Conservation (phyloP, 345 rosid species). For the Populus alba region DNA sequence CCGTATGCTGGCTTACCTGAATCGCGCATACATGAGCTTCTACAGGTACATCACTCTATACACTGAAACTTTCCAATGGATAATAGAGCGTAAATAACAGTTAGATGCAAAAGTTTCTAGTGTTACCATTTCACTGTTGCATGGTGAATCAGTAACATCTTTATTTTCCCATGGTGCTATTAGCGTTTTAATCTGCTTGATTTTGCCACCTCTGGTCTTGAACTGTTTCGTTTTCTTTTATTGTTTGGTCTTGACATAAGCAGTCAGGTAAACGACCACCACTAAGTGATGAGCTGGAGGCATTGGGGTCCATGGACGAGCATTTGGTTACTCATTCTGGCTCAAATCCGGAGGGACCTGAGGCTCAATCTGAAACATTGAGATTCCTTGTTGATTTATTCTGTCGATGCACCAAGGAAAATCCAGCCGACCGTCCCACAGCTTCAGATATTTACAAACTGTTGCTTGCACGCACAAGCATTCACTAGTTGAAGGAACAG, state of each 20-base stretch:
- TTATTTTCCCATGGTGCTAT: neutral
- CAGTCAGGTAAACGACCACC: constrained; percentile 79
- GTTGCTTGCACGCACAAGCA: constrained; percentile 34
- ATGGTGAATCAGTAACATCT: neutral
- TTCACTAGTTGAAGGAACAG: constrained; percentile 14
- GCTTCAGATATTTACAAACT: constrained; percentile 55
- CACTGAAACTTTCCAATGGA: neutral
- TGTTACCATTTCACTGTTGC: neutral
- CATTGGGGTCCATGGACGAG: constrained; percentile 35
- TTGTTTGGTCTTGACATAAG: neutral
- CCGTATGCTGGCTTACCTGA: constrained; percentile 67
- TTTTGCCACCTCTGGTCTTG: constrained; percentile 6
- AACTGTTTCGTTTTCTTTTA: neutral
- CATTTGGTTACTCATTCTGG: constrained; percentile 25
- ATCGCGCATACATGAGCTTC: constrained; percentile 59
- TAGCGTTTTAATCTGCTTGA: neutral
- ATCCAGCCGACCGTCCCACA: constrained; percentile 64
- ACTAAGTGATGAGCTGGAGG: constrained; percentile 58
- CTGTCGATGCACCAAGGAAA: constrained; percentile 59
- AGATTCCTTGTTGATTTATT: constrained; percentile 69
- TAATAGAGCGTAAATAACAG: neutral
- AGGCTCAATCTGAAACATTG: constrained; percentile 45
- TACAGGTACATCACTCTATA: constrained; percentile 48
- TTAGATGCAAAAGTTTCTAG: neutral
- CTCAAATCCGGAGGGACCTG: constrained; percentile 34